Evolutionary conservation across 2,329 filamentous ascomycete species (phyloP).

Genomic region (Aureobasidium sp.): DNA sequence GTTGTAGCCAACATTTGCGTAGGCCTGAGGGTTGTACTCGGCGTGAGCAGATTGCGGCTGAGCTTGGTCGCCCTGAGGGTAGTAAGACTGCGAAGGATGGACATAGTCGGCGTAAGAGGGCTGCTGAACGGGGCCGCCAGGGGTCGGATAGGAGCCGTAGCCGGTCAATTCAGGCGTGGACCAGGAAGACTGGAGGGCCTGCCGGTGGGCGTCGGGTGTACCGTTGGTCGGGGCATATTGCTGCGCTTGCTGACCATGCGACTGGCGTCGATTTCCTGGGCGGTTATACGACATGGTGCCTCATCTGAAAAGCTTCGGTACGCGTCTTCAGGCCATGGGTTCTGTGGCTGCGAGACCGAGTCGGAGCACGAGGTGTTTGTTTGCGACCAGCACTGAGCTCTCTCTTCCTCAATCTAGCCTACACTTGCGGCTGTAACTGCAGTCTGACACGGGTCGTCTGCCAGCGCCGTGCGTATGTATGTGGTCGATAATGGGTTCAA

Average conservation of each 20-base stretch:
- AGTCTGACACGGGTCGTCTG: neutral
- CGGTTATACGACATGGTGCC: constrained; percentile 12
- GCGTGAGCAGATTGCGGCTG: neutral
- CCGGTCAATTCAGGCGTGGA: constrained; percentile 14
- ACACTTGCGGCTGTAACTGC: neutral
- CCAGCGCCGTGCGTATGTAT: neutral
- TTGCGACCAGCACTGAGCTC: neutral
- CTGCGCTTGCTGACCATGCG: constrained; percentile 7
- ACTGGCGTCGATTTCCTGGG: constrained; percentile 3
- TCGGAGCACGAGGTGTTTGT: neutral
- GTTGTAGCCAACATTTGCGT: constrained; percentile 17
- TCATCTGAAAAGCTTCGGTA: neutral
- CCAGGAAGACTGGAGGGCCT: constrained; percentile 5
- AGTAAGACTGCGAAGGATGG: constrained; percentile 3
- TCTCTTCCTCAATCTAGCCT: neutral
- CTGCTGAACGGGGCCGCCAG: constrained; percentile 10
- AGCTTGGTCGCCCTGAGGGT: neutral
- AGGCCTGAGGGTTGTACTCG: constrained; percentile 10
- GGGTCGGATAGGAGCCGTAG: neutral
- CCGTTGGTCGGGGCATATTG: constrained; percentile 2
- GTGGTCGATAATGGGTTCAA: neutral
- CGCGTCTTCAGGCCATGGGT: neutral
- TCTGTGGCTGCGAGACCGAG: neutral
- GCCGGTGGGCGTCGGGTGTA: neutral
- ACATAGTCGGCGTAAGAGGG: neutral